phyloP scores from a whole-genome alignment of 2,329 filamentous ascomycete species.

The Fusarium guadeloupense region DNA sequence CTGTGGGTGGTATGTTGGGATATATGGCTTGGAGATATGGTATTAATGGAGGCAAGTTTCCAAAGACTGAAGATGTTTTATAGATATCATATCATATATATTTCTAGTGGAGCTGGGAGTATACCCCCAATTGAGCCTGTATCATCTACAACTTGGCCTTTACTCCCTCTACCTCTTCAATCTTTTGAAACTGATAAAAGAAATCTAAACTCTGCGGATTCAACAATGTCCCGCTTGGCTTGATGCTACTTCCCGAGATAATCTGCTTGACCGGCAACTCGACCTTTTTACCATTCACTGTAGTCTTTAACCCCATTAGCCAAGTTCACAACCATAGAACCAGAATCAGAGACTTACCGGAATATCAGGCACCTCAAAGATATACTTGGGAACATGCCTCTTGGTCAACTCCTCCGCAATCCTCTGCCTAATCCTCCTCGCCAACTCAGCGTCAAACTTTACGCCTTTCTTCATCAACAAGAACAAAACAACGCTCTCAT shows the following conservation, averaged over 20 bases:
- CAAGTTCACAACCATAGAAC: accelerated
- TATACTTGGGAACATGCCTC: conserved; percentile 79
- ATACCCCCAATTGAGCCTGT: background rate
- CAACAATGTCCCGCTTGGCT: conserved; percentile 77
- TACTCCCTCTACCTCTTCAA: conserved; percentile 45
- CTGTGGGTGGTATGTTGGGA: conserved; percentile 58
- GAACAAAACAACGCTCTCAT: conserved; percentile 66
- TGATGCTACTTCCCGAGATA: conserved; percentile 77
- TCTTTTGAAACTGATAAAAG: conserved; percentile 75
- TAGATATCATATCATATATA: background rate
- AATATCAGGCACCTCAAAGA: conserved; percentile 84
- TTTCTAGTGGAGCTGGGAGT: too few species aligned
- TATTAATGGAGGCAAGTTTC: conserved; percentile 54
- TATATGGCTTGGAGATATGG: conserved; percentile 62
- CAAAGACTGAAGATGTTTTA: conserved; percentile 35
- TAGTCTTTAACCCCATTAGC: conserved; percentile 64
- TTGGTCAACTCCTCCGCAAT: conserved; percentile 74
- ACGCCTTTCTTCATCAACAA: conserved; percentile 65
- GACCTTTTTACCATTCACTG: conserved; percentile 86
- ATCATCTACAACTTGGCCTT: conserved; percentile 45
- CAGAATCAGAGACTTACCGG: conserved; percentile 66
- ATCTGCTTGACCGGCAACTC: conserved; percentile 87
- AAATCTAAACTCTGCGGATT: conserved; percentile 80
- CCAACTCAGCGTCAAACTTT: conserved; percentile 63
- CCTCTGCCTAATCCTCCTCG: conserved; percentile 67